These are phyloP conservation scores for Botrytis paeoniae DNA, from an alignment of 2,329 filamentous ascomycete species.

Conservation along the genomic window DNA sequence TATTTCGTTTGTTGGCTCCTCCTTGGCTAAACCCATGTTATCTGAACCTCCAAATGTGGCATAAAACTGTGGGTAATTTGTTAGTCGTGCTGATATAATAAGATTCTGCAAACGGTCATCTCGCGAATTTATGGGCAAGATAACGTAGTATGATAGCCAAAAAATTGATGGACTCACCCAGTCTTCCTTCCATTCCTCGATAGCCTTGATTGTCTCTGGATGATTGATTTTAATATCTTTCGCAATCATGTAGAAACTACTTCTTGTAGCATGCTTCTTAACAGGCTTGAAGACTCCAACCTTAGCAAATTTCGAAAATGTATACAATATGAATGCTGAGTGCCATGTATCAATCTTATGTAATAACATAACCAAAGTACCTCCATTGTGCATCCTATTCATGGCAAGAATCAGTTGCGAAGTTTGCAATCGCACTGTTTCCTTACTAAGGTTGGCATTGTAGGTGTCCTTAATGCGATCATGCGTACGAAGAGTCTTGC, in stretches of 20 bases:
- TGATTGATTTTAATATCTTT: conserved; percentile 25
- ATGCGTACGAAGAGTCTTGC: conserved; percentile 31
- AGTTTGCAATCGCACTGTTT: conserved; percentile 24
- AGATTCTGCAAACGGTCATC: not conserved
- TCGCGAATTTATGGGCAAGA: not conserved
- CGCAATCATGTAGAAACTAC: conserved; percentile 34
- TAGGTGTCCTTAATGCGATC: conserved; percentile 21
- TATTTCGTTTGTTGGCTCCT: conserved; percentile 18
- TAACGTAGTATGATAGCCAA: not conserved
- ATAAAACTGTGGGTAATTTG: conserved; percentile 10
- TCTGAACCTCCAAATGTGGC: conserved; percentile 28
- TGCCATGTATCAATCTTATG: conserved; percentile 31
- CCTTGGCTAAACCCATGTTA: conserved; percentile 17
- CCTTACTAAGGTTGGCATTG: conserved; percentile 23
- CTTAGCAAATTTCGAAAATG: conserved; percentile 29
- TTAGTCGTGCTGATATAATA: not conserved
- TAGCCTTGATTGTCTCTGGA: conserved; percentile 20
- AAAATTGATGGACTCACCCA: conserved; percentile 20
- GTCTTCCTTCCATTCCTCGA: conserved; percentile 28
- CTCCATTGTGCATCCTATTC: conserved; percentile 25
- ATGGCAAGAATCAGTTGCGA: conserved; percentile 33
- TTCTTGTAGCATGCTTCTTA: conserved; percentile 26
- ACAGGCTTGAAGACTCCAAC: conserved; percentile 32
- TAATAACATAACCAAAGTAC: conserved; percentile 31
- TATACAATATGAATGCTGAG: conserved; percentile 26